phyloP scores from a whole-genome alignment of 2,329 filamentous ascomycete species.

The Torrubiella hemipterigena region DNA sequence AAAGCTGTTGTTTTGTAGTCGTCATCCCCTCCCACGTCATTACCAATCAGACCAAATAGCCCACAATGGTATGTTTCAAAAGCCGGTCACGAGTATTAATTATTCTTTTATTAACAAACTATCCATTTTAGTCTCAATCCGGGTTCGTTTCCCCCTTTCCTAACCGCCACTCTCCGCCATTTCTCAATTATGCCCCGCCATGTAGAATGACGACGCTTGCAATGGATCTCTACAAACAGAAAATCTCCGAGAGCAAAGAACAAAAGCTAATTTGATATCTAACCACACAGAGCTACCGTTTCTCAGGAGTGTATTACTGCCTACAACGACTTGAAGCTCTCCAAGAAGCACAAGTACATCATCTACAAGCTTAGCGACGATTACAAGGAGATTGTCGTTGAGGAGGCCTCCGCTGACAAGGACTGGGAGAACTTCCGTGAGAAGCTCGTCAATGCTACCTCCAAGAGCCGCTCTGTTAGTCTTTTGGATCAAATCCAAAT shows the following conservation, averaged over 20 bases:
- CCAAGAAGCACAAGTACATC: constrained; percentile 74
- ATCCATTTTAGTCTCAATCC: constrained; percentile 53
- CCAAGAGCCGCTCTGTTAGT: constrained; percentile 57
- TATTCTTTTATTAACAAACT: constrained; percentile 10
- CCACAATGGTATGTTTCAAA: too few species aligned
- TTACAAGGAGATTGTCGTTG: constrained; percentile 71
- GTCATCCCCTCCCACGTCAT: too few species aligned
- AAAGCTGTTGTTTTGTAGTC: too few species aligned
- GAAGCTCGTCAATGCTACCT: constrained; percentile 61
- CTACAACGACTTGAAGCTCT: constrained; percentile 76
- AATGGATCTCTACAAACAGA: neutral
- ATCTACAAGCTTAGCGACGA: constrained; percentile 80
- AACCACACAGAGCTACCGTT: constrained; percentile 50
- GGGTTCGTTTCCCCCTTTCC: constrained; percentile 38
- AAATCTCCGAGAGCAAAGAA: neutral
- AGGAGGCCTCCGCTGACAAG: constrained; percentile 53
- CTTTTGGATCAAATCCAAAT: neutral
- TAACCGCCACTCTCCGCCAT: constrained; percentile 7
- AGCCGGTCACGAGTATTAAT: too few species aligned
- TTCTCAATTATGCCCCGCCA: constrained; percentile 5
- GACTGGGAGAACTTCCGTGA: constrained; percentile 66
- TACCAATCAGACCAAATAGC: too few species aligned
- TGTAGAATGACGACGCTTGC: constrained; percentile 1
- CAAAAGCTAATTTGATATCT: neutral
- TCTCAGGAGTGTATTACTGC: constrained; percentile 56